Base-by-base conservation (phyloP, 352 stramenopile genomes). In the Globisporangium spiculum region DNA sequence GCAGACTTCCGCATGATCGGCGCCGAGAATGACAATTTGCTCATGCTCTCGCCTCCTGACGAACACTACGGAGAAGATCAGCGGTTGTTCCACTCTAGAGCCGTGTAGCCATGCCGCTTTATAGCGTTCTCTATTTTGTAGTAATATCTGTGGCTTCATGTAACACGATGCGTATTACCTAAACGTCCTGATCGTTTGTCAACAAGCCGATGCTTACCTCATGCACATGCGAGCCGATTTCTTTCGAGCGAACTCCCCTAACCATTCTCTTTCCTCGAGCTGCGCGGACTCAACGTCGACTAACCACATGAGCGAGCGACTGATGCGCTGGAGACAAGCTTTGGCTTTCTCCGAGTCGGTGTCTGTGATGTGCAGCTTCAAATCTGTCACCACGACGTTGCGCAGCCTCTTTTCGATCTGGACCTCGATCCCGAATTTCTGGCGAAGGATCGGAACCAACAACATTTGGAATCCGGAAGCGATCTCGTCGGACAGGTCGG, bases 1-100 rank as follows among this genome's bases (percentile, higher is more conserved):
- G 75, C 83, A 6, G 81, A 92, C 56, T 91, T 90, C 68, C 79
- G 79, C 1, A 80, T 91, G 77, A 74, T 89, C 24, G 67, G 73
- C 14, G 74, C 80, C 60, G 75, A 80, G 18, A 58, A 65, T 26
- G 65, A 67, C 20, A 60, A 80, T 14, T 69, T 69, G 63, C 77
- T 66, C 32, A 58, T 41, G 30, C 48, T 88, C 34, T 86, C 71
- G 5, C 81, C 80, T 20, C 78, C 80, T 9, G 75, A 81, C 20
- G 70, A 73, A 61, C 65, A 77, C 52, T 65, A 58, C 34, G 18
- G 65, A 20, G 79, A 88, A 71, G 80, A 87, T 46, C 75, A 88
- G 61, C 70, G 74, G 9, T 68, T 88, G n/a, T 86, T 88, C 20
- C 76, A 64, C 50, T 10, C 69, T 32, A 56, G 66, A 34, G 57